A percentile compares a stretch with the other conserved stretches of the same genome.
These are phyloP conservation scores for Fraxinus pennsylvanica DNA, from an alignment of 257 asterid genomes.

Conservation along the genomic window DNA sequence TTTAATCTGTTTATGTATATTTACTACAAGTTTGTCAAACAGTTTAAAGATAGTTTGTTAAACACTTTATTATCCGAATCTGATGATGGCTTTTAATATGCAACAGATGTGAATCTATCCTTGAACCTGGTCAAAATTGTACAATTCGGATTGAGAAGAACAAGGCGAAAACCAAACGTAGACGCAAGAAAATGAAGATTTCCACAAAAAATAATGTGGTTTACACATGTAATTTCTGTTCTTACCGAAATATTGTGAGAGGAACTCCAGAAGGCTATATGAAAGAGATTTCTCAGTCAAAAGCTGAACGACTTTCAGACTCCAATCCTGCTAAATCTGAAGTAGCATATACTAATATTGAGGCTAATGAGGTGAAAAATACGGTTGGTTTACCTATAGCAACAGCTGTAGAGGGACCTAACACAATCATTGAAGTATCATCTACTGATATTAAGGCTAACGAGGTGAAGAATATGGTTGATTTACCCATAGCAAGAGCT, in stretches of 20 bases:
- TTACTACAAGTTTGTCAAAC: not conserved
- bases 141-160: slow-evolving; percentile 58
- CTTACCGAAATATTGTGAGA: slow-evolving; percentile 57
- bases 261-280: slow-evolving; percentile 49
- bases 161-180: slow-evolving; percentile 33
- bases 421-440: not conserved
- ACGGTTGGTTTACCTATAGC: slow-evolving; percentile 19
- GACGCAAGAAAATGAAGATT: slow-evolving; percentile 36
- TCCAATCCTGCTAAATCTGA: slow-evolving; percentile 8
- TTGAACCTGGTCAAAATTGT: slow-evolving; percentile 69
- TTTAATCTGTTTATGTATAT: not conserved
- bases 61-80: not conserved
- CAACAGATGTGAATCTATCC: slow-evolving; percentile 63
- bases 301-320: slow-evolving; percentile 34
- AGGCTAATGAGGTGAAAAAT: slow-evolving; percentile 9
- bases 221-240: slow-evolving; percentile 66
- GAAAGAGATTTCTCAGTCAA: slow-evolving; percentile 41
- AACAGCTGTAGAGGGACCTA: too few relatives aligned
- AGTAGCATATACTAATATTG: not conserved
- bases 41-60: not conserved
- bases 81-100: slow-evolving; percentile 25
- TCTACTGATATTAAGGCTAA: not conserved
- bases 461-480: slow-evolving; percentile 19
- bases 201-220: slow-evolving; percentile 51
- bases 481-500: not conserved